Percentiles rank a stretch among this genome's conserved stretches.
Conservation (phyloP, 306 rosid genomes). For the Sechiopsis laciniata region DNA sequence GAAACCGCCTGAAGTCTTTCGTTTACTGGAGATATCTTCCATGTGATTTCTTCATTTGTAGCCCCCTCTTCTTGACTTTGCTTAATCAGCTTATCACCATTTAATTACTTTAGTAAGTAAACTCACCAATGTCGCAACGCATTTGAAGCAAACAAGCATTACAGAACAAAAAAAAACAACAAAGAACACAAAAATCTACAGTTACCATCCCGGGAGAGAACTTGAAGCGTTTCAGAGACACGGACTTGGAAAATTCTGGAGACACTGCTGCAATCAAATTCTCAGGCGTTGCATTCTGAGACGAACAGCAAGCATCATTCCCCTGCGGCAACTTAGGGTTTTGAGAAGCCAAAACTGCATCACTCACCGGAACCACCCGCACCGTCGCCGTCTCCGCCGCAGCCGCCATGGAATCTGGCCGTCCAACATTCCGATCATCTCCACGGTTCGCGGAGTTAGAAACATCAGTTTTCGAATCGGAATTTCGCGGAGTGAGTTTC, state of each 20-base stretch:
- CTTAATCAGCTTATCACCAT: constrained; percentile 57
- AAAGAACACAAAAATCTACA: not conserved
- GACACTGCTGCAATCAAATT: constrained; percentile 30
- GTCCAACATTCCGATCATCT: constrained; percentile 7
- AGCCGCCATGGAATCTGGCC: constrained; percentile 2
- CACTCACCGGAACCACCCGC: not conserved
- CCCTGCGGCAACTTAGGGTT: not conserved
- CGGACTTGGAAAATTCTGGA: constrained; percentile 54
- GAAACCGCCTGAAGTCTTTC: constrained; percentile 83
- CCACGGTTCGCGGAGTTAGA: constrained; percentile 12
- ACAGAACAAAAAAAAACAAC: not conserved
- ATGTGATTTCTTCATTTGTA: constrained; percentile 55
- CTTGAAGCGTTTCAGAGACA: constrained; percentile 58
- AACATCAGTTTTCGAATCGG: constrained; percentile 18
- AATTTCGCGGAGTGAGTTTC: constrained; percentile 26
- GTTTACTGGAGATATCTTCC: constrained; percentile 91
- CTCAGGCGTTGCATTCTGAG: constrained; percentile 38
- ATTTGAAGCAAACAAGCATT: not conserved
- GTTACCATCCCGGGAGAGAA: constrained; percentile 95
- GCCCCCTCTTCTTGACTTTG: constrained; percentile 85
- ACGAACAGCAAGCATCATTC: constrained; percentile 3
- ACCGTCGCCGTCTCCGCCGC: not conserved
- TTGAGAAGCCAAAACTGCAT: constrained; percentile 17
- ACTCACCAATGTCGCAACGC: not conserved
- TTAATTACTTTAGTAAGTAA: constrained; percentile 16